Evolutionary conservation across 2,329 filamentous ascomycete genomes (phyloP), one percentile per base, ranked within the genome.

Genomic region (Plenodomus lindquistii): DNA sequence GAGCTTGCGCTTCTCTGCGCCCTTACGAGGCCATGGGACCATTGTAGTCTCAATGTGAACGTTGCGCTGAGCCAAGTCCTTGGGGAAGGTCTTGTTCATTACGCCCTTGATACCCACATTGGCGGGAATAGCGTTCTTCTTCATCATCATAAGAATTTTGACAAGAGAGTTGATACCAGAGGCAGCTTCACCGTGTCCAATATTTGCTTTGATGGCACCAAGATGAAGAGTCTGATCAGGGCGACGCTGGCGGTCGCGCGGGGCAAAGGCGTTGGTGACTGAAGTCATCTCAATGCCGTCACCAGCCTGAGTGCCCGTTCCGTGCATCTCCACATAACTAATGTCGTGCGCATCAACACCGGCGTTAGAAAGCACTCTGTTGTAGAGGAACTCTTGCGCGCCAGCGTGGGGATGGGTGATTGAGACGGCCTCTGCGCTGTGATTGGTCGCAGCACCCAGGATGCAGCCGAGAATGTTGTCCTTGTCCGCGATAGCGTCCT

Each of bases 271-370:
- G 40, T 81, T 78, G 18, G 85, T 84, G 40, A 95, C 87, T 0
- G 87, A 91, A 1, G 84, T 78, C 86, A 93, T 92, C 69, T 96
- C 91, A 3, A 85, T 87, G 7, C 85, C 85, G 64, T 96, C 91
- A 52, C 89, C 91, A 24, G 88, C 89, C 70, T 94, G 89, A 0
- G 89, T 96, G 24, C 91, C 91, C 2, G 91, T 96, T 13, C 89
- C 91, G 69, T 96, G 90, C 85, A 94, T 91, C 73, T 95, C 91
- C 8, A 96, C 85, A 63, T 93, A 95, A 70, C 85, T 85, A 40
- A 96, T 81, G 54, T 92, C 87, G 42, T 85, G 80, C 1, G 89
- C 87, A 62, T 92, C 85, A 18, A 94, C 81, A 49, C 87, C 86
- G 36, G 88, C 86, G 37, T 88, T 82, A 40, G 86, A 81, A 1